These are phyloP conservation scores for Esteya vermicola DNA, from an alignment of 2,329 filamentous ascomycete species.

Conservation along the genomic window DNA sequence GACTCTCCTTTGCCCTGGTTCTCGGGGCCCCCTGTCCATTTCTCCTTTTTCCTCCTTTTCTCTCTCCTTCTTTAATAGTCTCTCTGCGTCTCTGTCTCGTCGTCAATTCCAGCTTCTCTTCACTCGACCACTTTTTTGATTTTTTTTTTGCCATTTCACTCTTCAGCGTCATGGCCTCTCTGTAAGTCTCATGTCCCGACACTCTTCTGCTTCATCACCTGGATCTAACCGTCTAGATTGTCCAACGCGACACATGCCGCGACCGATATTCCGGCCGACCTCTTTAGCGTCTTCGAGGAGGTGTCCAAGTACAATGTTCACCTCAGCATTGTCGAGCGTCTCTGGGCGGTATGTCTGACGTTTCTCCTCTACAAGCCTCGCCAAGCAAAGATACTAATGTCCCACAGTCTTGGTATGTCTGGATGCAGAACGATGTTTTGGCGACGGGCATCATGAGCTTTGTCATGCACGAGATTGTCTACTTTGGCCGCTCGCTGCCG, in stretches of 20 bases:
- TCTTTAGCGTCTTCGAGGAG: conserved; percentile 46
- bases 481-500: conserved; percentile 82
- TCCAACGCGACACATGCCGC: conserved; percentile 7
- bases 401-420: conserved; percentile 88
- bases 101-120: neutral
- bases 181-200: too few species aligned
- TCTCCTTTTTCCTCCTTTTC: conserved; percentile 6
- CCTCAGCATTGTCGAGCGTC: conserved; percentile 71
- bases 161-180: too few species aligned
- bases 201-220: too few species aligned
- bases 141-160: too few species aligned
- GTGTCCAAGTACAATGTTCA: conserved; percentile 64
- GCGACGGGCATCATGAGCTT: conserved; percentile 98
- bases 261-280: conserved; percentile 24
- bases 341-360: conserved; percentile 57
- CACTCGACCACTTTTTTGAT: too few species aligned
- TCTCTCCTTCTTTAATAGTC: neutral
- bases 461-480: conserved; percentile 82
- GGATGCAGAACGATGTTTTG: conserved; percentile 93
- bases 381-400: too few species aligned
- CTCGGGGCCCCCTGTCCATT: neutral
- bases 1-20: neutral
- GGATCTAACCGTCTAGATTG: conserved; percentile 1
- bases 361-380: too few species aligned
- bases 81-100: neutral